Evolutionary conservation across 805 yeast species (phyloP), one percentile per base, ranked within the genome.

Genomic region (Candida ovalis): DNA sequence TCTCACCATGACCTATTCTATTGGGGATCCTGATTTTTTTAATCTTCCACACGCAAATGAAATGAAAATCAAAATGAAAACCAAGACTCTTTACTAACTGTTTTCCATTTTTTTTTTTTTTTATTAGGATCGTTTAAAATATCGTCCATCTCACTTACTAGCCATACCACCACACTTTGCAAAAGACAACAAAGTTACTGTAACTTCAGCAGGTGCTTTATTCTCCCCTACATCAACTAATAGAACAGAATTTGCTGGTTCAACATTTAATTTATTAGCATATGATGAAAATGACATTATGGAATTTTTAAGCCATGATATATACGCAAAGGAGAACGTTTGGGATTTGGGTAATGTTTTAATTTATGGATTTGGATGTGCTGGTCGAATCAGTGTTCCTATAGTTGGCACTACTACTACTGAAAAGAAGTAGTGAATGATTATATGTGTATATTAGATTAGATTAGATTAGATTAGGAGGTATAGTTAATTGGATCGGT

Each of bases 261-360:
- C 89, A 38, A 71, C 81, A 22, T 73, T 80, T 59, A 85, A 81
- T 51, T 55, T 86, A 43, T 70, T 73, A 50, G 92, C 92, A 32
- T 81, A 81, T 45, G 70, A 81, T 43, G 80, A 74, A 58, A 84
- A 84, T 52, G 85, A 85, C 53, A 82, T 84, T 10, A 52, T 84
- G 40, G 86, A 81, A 38, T 69, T 84, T 47, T 74, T 88, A 63
- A 77, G 81, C 59, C 58, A 69, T 43, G 96, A 88, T 61, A 63
- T 81, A 32, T 88, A 82, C 64, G 77, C 77, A 55, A 73, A 72
- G 55, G 72, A 73, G 32, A 91, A 89, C 1, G 76, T 88, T 50
- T 88, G 95, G 96, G 95, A 88, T 62, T 61, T 86, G 51, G 79
- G 79, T 35, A 75, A 73, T 46, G 83, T 77, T 18, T 59, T 82